Base-by-base conservation (phyloP, 352 stramenopile species). In the Elongisporangium undulatum region DNA sequence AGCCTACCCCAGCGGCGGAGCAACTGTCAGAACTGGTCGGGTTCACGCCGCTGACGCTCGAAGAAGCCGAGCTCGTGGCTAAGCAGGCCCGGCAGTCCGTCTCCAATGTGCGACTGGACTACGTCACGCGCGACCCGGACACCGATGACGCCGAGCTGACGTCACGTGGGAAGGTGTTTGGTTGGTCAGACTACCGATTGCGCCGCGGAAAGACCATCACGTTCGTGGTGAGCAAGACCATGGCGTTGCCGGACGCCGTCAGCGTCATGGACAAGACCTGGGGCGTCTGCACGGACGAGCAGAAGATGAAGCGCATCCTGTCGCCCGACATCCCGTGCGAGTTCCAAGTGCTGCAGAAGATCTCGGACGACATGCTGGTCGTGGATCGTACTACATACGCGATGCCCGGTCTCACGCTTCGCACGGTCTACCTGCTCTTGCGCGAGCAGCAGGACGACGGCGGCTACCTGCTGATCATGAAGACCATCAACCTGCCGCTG, bases 1-100 rank as follows among this genome's bases (percentile, higher is more conserved):
- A 55, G 3, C 9, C 10, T 45, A 12, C 13, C 4, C 6, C 34
- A 45, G 34, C 34, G 13, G 34, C 16, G 34, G 10, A 9, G 34
- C 2, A 45, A 21, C 58, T 19, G 9, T 10, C 9, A 12, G 21
- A 29, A 23, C 2, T 49, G 19, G 34, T 45, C 34, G 63, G 62
- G 29, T 83, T 80, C 34, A 71, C 71, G 23, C 69, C 72, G 29
- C 66, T 80, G 45, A 79, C 72, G 7, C 56, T 10, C 2, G 76
- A 82, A 29, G 74, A 80, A 56, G 65, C 34, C 34, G 34, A 45
- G 34, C 13, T 45, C 10, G 34, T 45, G 34, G 34, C 34, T 12
- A 45, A 45, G 12, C 34, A 45, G 34, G 34, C 34, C 12, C 34
- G 34, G 2, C 34, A 45, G 34, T 16, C 34, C 9, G 34, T 45